These are phyloP conservation scores for Magnolia officinalis DNA, from an alignment of 164 flowering plant species.

Conservation along the genomic window DNA sequence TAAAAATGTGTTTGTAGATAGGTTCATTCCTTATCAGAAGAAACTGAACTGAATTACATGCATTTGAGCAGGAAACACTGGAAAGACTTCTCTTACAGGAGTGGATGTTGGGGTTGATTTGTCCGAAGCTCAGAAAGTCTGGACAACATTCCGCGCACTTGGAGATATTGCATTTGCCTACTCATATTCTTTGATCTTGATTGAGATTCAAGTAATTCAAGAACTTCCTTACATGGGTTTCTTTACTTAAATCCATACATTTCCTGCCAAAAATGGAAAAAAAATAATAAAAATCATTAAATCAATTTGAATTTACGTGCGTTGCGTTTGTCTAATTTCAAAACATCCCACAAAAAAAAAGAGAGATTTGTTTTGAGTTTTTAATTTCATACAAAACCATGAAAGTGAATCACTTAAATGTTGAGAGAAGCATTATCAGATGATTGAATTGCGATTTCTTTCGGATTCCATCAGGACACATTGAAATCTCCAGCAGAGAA, in stretches of 20 bases:
- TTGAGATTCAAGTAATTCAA: constrained; percentile 61
- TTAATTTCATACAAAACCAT: not conserved
- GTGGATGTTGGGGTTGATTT: constrained; percentile 57
- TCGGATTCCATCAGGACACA: constrained; percentile 5
- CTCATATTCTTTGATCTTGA: constrained; percentile 57
- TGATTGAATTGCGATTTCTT: not conserved
- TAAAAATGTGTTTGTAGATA: not conserved
- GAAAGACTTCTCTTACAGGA: constrained; percentile 58
- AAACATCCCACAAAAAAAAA: no score
- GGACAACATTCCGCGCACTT: constrained; percentile 55
- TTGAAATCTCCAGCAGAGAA: constrained; percentile 32
- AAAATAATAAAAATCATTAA: no score
- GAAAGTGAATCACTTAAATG: not conserved
- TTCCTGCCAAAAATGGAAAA: no score
- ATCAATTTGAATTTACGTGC: no score
- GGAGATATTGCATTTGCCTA: constrained; percentile 86
- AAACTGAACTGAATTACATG: not conserved
- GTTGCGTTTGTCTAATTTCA: no score
- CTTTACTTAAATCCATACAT: no score
- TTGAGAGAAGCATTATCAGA: no score
- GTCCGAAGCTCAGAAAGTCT: constrained; percentile 36
- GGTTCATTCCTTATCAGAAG: not conserved
- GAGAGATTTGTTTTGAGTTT: no score
- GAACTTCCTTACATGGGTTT: not conserved
- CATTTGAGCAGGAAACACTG: constrained; percentile 41